These are phyloP conservation scores for Ambispora gerdemannii DNA, from an alignment of 192 early-diverging fungal species.

Conservation along the genomic window DNA sequence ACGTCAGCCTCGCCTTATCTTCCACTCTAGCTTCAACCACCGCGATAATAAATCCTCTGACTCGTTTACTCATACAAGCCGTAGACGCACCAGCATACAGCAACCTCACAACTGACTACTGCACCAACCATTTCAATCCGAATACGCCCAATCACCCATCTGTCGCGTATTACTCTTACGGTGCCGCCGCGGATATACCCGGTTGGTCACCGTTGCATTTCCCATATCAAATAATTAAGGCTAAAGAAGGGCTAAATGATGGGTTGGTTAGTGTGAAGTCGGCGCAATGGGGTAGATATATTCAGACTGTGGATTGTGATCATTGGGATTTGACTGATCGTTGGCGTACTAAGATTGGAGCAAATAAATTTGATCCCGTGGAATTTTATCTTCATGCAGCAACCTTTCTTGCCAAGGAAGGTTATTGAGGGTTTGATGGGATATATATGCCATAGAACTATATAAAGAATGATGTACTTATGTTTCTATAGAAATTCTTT, in stretches of 20 bases:
- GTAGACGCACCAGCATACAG: constrained; percentile 89
- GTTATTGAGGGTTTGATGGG: constrained; percentile 49
- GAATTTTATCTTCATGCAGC: constrained; percentile 72
- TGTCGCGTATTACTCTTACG: constrained; percentile 81
- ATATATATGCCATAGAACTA: too few relatives aligned
- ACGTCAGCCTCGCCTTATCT: constrained; percentile 25
- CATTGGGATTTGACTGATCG: constrained; percentile 83
- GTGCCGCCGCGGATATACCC: constrained; percentile 64
- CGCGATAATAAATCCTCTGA: constrained; percentile 38
- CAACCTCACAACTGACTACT: constrained; percentile 88
- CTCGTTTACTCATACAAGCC: constrained; percentile 59
- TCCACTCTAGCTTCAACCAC: constrained; percentile 35
- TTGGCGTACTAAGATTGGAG: constrained; percentile 43
- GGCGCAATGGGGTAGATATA: constrained; percentile 86
- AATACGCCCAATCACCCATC: constrained; percentile 73
- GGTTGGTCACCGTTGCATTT: constrained; percentile 71
- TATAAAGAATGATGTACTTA: too few relatives aligned
- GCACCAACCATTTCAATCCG: constrained; percentile 80
- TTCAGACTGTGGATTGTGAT: constrained; percentile 76
- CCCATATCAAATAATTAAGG: constrained; percentile 73
- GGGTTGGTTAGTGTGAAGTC: constrained; percentile 81
- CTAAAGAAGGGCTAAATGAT: constrained; percentile 86
- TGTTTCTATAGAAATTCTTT: too few relatives aligned
- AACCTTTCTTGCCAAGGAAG: constrained; percentile 62
- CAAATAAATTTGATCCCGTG: constrained; percentile 58